Percentiles rank a stretch among this genome's conserved stretches.
These are phyloP conservation scores for Neurospora sp. DNA, from an alignment of 2,329 filamentous ascomycete genomes.

Conservation along the genomic window DNA sequence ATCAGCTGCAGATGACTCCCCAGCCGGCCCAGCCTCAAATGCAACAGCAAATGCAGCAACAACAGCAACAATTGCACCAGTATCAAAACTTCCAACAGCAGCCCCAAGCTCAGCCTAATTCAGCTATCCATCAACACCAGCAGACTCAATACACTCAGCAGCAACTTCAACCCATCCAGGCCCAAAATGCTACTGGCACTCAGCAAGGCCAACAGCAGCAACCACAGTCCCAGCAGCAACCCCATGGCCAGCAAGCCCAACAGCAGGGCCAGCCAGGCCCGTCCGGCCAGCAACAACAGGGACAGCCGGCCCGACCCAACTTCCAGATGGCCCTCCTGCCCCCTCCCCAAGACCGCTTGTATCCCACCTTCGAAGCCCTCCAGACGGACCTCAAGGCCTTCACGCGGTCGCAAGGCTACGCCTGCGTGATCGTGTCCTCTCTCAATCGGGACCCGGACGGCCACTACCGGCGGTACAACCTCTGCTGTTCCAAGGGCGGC, in stretches of 20 bases:
- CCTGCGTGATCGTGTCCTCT: constrained; percentile 17
- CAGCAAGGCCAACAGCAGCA: neutral
- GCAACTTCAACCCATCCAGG: neutral
- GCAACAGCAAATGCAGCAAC: neutral
- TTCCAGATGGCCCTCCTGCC: constrained; percentile 21
- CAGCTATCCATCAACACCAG: neutral
- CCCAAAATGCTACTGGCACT: neutral
- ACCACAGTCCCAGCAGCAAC: constrained; percentile 1
- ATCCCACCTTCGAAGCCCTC: constrained; percentile 17
- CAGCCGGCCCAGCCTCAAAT: neutral
- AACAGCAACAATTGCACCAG: neutral
- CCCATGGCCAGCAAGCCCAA: neutral
- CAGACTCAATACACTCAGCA: neutral
- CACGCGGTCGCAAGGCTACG: constrained; percentile 19
- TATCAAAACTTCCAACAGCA: neutral
- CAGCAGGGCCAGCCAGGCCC: constrained; percentile 7
- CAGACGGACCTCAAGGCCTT: constrained; percentile 17
- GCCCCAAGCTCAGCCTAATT: neutral
- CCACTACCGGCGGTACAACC: constrained; percentile 21
- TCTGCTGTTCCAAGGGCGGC: constrained; percentile 21
- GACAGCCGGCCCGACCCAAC: constrained; percentile 12
- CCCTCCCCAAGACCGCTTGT: constrained; percentile 19
- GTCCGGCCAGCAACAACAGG: constrained; percentile 3
- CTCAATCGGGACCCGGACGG: constrained; percentile 19
- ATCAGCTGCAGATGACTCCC: constrained; percentile 7